Evolutionary conservation across 352 stramenopile genomes (phyloP).

Genomic region (Ophiocytium majus): DNA sequence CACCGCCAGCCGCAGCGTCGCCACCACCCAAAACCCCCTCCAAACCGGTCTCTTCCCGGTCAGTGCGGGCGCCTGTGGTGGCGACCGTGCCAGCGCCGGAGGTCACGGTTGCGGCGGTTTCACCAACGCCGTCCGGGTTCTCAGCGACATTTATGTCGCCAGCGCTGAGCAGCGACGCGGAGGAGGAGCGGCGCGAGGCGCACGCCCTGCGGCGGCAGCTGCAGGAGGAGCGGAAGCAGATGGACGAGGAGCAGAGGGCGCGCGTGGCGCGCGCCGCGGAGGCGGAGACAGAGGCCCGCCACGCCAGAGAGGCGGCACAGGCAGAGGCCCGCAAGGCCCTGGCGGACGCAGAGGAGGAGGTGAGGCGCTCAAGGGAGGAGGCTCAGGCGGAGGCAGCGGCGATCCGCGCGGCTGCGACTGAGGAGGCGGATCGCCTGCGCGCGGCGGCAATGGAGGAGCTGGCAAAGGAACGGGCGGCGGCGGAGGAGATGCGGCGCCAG

Average conservation of each 20-base stretch:
- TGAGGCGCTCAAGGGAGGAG: neutral
- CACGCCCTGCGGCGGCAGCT: too few species aligned
- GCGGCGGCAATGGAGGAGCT: neutral
- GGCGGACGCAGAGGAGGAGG: constrained; percentile 4
- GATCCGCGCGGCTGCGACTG: neutral
- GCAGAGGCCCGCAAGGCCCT: neutral
- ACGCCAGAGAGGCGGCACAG: neutral
- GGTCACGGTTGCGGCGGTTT: too few species aligned
- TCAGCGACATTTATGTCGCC: too few species aligned
- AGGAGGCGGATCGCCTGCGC: constrained; percentile 27
- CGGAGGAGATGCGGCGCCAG: constrained; percentile 28
- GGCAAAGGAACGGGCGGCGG: constrained; percentile 18
- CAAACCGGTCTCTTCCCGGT: too few species aligned
- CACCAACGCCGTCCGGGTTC: too few species aligned
- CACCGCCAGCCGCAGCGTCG: too few species aligned
- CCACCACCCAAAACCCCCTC: too few species aligned
- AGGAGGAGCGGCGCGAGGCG: too few species aligned
- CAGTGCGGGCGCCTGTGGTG: too few species aligned
- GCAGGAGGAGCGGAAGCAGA: too few species aligned
- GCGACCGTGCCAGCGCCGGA: too few species aligned
- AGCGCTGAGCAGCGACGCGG: too few species aligned
- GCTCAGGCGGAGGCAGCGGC: constrained; percentile 28
- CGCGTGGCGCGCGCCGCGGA: neutral
- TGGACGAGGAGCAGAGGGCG: neutral
- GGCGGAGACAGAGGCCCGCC: neutral